Base-by-base conservation (phyloP, 2,329 filamentous ascomycete species). In the Diaporthe batatas region DNA sequence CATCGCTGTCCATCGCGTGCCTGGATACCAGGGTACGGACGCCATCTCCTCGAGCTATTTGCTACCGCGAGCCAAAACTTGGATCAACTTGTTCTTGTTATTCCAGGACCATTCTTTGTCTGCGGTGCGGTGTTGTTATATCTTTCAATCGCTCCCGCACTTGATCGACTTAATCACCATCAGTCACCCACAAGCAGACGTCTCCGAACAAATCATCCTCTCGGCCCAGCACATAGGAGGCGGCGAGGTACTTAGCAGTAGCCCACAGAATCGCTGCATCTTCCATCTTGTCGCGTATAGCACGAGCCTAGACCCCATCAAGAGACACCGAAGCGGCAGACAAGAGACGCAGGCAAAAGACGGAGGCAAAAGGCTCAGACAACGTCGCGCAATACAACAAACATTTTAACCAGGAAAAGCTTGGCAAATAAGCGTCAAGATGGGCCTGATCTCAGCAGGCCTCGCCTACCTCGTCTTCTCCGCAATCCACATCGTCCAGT, bases 401-500 rank as follows among this genome's bases (percentile, higher is more conserved):
- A 3, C 11, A 25, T 18, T 16, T 16, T 34, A 39, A 25, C 12
- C 47, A 36, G 29, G 23, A 32, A 69, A 51, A 6, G 62, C 58
- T 57, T 21, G 55, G 42, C 51, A 65, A 39, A 29, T 36, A 25
- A 25, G 23, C 65, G 54, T 44, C 76, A 81, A 75, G 25, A 88
- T 88, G 86, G 85, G 84, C 62, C 70, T 87, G 73, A 79, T 85
- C 65, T 84, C 83, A 73, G 80, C 86, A 68, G 79, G 84, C 25
- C 70, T 82, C 78, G 83, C 85, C 80, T 89, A 89, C 75, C 76
- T 91, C 77, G 78, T 86, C 76, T 92, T 92, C 79, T 83, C 87
- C 32, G 76, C 87, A 75, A 83, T 95, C n/a, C 93, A 95, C 80
- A 86, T 95, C 81, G 83, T 92, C 74, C 93, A 96, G 79, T 91